Percentiles rank a stretch among this genome's conserved stretches.
These are phyloP conservation scores for Exophiala viscosa DNA, from an alignment of 2,329 filamentous ascomycete species.

Conservation along the genomic window DNA sequence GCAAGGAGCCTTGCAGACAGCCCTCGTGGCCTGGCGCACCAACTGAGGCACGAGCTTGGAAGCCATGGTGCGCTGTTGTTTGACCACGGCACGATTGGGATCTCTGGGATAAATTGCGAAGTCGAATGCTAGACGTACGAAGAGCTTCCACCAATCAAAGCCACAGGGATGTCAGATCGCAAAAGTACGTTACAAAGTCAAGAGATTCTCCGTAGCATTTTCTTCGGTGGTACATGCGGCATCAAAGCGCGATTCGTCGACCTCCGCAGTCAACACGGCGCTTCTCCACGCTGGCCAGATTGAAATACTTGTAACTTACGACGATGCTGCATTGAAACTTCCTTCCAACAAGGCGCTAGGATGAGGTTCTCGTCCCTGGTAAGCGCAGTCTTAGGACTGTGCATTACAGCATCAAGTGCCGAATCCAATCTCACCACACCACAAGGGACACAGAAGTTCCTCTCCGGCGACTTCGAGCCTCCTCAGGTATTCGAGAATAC, in stretches of 20 bases:
- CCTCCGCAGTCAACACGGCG: not conserved
- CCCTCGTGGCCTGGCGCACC: slow-evolving; percentile 65
- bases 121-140: slow-evolving; percentile 1
- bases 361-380: slow-evolving; percentile 26
- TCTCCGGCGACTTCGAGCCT: slow-evolving; percentile 63
- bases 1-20: slow-evolving; percentile 59
- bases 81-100: not conserved
- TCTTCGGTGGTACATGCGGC: not conserved
- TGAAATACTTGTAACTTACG: slow-evolving; percentile 6
- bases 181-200: not conserved
- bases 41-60: slow-evolving; percentile 74
- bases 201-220: slow-evolving; percentile 1
- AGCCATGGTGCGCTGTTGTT: slow-evolving; percentile 58
- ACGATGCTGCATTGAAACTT: slow-evolving; percentile 11
- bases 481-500: slow-evolving; percentile 89
- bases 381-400: slow-evolving; percentile 20
- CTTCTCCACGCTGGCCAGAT: slow-evolving; percentile 25
- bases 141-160: slow-evolving; percentile 25
- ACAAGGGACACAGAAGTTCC: slow-evolving; percentile 31
- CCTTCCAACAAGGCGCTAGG: slow-evolving; percentile 2
- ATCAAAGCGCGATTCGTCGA: not conserved
- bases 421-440: slow-evolving; percentile 26
- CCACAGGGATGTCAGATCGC: slow-evolving; percentile 11
- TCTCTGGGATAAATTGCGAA: not conserved
- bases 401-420: slow-evolving; percentile 8